Evolutionary conservation across 352 stramenopile genomes (phyloP), one percentile per base, ranked within the genome.

Genomic region (Thraustochytrium sp.): DNA sequence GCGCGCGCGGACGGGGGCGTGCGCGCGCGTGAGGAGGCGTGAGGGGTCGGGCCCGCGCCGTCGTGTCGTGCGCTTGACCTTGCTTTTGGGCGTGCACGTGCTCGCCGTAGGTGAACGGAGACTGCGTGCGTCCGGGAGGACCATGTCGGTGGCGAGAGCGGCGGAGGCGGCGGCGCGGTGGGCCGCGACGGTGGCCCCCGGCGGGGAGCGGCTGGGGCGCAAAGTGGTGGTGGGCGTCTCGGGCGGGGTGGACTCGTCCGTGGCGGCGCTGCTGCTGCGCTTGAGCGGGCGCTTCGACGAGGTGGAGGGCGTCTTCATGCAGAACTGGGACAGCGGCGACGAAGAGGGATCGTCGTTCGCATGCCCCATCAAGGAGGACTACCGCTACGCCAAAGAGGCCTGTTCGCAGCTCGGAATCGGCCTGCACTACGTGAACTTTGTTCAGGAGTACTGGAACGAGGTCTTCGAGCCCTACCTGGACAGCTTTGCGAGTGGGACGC

Each of bases 241-340:
- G 16, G 97, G 97, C 37, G 97, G 97, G n/a, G 95, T 99, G 31
- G 97, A 99, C 87, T 98, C 95, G 29, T 97, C 95, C 0, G 96
- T 99, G 36, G 90, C 93, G 48, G 95, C 96, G 36, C 48, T 83
- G 82, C 76, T 87, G 34, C 44, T 61, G 36, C 26, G 44, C 55
- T n/a, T 40, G 90, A 96, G 84, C 92, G 93, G n/a, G 34, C 16
- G 46, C 4, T 80, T 80, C 34, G 95, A 93, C 88, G 89, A 92
- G 51, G 90, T 99, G 63, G 90, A 95, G 23, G 96, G 95, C n/a
- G 90, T 99, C 51, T 97, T 98, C 88, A 99, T 99, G 97, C 96
- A 96, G 85, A 99, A 99, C 88, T 99, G 97, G 97, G 96, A 98
- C 88, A 82, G 89, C 26, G 92, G 91, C 29, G 94, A 98, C 72